Base-by-base conservation (phyloP, 2,329 filamentous ascomycete species). In the Sporothrix inflata region DNA sequence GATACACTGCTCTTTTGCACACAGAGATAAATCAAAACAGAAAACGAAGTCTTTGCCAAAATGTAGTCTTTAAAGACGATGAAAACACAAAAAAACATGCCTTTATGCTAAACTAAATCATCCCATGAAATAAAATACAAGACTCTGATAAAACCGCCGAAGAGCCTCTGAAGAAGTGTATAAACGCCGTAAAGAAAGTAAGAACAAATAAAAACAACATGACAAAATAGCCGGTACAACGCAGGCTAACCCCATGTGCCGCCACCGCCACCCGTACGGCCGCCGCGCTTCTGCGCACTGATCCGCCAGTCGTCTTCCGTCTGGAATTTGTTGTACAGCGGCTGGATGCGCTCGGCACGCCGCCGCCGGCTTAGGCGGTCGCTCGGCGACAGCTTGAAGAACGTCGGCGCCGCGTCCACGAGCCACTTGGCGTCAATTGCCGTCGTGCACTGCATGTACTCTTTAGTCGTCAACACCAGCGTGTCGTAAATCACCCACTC, bases 391-490 rank as follows among this genome's bases (percentile, higher is more conserved):
- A 98, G 94, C 87, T 97, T 97, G 89, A 98, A 99, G 85, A 98
- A 99, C 0, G 94, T 98, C 11, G 97, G 96, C n/a, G 97, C 96
- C 14, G 94, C 95, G 78, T 98, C 94, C 0, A 98, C 94, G 27
- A 99, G 87, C 90, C 90, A 92, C 79, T 97, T 97, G 9, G 96
- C 95, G 82, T 99, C 96, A 78, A 99, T 98, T 4, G 89, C 88
- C 3, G 94, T 97, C 16, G 94, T 96, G 79, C 89, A 93, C 78
- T 97, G 94, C 96, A 99, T 98, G 82, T 98, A 99, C 83, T 99
- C 96, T 83, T 97, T 95, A 30, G 92, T 97, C 30, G 96, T 99
- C 77, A 98, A 87, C 8, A 98, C 93, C 24, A 99, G 85, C 70
- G 90, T 91, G 79, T 98, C 91, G 80, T 97, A 99, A 71, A 99